A percentile compares a stretch with the other conserved stretches of the same genome.
Evolutionary conservation across 441 rosid species (phyloP).

Genomic region (Bruguiera hainesii): DNA sequence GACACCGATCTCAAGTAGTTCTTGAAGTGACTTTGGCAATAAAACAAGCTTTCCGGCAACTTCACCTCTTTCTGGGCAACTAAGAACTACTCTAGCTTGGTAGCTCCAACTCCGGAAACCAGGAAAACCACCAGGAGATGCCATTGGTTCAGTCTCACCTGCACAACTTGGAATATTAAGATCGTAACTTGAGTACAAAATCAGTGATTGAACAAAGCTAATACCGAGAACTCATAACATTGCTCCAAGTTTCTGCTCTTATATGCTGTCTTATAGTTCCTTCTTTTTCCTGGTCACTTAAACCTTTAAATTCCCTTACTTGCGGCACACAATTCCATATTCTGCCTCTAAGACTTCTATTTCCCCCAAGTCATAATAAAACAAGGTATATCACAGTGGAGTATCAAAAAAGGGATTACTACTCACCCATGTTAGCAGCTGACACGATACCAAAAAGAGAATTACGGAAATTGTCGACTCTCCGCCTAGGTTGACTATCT

Average conservation of each 20-base stretch:
- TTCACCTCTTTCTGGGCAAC: slow-evolving; percentile 49
- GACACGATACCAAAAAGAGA: slow-evolving; percentile 77
- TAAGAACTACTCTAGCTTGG: slow-evolving; percentile 56
- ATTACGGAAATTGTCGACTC: slow-evolving; percentile 48
- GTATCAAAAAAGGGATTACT: not conserved
- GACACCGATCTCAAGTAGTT: slow-evolving; percentile 50
- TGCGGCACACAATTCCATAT: not conserved
- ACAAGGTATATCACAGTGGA: not conserved
- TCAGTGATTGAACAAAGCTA: no score
- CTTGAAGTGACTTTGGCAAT: slow-evolving; percentile 62
- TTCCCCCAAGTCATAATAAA: not conserved
- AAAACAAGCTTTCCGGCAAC: slow-evolving; percentile 47
- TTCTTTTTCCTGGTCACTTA: no score
- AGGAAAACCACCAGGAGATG: slow-evolving; percentile 20
- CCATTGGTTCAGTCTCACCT: slow-evolving; percentile 38
- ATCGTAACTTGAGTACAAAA: not conserved
- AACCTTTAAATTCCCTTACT: no score
- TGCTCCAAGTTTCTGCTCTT: no score
- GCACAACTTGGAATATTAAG: slow-evolving; percentile 10
- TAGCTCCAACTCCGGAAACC: slow-evolving; percentile 21
- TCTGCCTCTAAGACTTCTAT: not conserved
- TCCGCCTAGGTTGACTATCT: slow-evolving; percentile 38
- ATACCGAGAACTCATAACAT: no score
- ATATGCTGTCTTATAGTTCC: no score
- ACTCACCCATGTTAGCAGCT: slow-evolving; percentile 54